These are phyloP conservation scores for Teunomyces funiuensis DNA, from an alignment of 805 yeast species.

Conservation along the genomic window DNA sequence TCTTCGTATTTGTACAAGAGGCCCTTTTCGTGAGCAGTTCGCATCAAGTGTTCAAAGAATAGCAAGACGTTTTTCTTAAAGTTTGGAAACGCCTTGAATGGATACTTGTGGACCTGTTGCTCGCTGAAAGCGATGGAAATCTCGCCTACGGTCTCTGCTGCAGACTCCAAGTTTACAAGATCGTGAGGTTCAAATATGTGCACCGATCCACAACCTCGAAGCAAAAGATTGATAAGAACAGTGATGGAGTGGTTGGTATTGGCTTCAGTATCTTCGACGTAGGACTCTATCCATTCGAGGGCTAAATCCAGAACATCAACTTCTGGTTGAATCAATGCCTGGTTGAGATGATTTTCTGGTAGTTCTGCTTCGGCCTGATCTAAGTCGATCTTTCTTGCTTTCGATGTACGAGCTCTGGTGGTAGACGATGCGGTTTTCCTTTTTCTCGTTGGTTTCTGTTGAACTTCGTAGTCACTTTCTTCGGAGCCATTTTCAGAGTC, in stretches of 20 bases:
- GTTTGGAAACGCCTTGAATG: slow-evolving; percentile 36
- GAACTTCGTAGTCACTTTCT: slow-evolving; percentile 15
- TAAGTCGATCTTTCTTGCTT: slow-evolving; percentile 5
- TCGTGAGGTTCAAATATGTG: slow-evolving; percentile 73
- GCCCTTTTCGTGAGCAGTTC: slow-evolving; percentile 61
- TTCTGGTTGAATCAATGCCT: slow-evolving; percentile 31
- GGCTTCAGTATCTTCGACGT: slow-evolving; percentile 19
- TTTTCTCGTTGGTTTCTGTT: slow-evolving; percentile 8
- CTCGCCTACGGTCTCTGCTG: slow-evolving; percentile 72
- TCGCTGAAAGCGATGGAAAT: slow-evolving; percentile 59
- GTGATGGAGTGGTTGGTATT: slow-evolving; percentile 48
- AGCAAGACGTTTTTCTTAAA: slow-evolving; percentile 45
- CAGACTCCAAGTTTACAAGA: slow-evolving; percentile 64
- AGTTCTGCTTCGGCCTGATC: slow-evolving; percentile 20
- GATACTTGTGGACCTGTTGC: slow-evolving; percentile 69
- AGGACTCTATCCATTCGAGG: slow-evolving; percentile 38
- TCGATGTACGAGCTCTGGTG: background rate
- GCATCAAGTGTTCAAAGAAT: slow-evolving; percentile 55
- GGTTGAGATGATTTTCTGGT: slow-evolving; percentile 31
- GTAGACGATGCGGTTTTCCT: background rate
- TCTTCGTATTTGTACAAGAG: slow-evolving; percentile 42
- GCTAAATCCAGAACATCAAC: slow-evolving; percentile 34
- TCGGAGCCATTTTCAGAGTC: slow-evolving; percentile 11
- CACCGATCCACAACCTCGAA: slow-evolving; percentile 72
- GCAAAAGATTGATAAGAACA: slow-evolving; percentile 63